These are phyloP conservation scores for Coniochaeta ligniaria DNA, from an alignment of 2,329 filamentous ascomycete genomes.

Conservation along the genomic window DNA sequence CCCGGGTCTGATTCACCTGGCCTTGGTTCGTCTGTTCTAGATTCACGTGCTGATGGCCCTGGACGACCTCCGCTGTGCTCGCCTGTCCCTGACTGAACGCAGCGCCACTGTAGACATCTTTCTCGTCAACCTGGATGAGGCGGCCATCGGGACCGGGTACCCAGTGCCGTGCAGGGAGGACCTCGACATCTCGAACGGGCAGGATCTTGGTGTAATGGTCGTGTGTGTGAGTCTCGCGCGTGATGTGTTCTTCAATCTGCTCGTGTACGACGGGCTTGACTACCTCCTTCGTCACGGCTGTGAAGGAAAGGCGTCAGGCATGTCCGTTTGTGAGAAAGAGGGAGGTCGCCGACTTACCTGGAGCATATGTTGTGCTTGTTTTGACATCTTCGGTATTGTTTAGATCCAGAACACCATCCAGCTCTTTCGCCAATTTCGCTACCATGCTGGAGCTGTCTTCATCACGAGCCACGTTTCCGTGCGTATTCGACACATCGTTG, in stretches of 20 bases:
- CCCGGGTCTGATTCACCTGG: no score
- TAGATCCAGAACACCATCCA: not conserved
- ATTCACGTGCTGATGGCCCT: not conserved
- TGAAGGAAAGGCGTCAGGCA: not conserved
- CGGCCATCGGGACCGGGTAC: slow-evolving; percentile 11
- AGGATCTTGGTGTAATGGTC: slow-evolving; percentile 23
- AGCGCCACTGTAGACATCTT: slow-evolving; percentile 3
- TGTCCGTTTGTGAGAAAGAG: not conserved
- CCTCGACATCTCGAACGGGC: slow-evolving; percentile 22
- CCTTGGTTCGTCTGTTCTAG: not conserved
- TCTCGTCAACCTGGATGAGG: slow-evolving; percentile 13
- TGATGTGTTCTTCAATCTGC: slow-evolving; percentile 17
- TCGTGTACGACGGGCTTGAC: slow-evolving; percentile 19
- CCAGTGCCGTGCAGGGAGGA: slow-evolving; percentile 24
- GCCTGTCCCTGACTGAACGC: not conserved
- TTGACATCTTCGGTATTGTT: slow-evolving; percentile 4
- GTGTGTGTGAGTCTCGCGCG: slow-evolving; percentile 25
- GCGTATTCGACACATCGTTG: not conserved
- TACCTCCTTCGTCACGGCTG: slow-evolving; percentile 24
- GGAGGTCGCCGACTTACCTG: slow-evolving; percentile 9
- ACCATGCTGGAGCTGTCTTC: not conserved
- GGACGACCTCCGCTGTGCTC: not conserved
- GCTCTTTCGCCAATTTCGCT: not conserved
- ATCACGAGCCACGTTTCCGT: not conserved
- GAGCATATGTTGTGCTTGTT: slow-evolving; percentile 6